These are phyloP conservation scores for Sugiyamaella novakii DNA, from an alignment of 1,139 yeast species.

Conservation along the genomic window DNA sequence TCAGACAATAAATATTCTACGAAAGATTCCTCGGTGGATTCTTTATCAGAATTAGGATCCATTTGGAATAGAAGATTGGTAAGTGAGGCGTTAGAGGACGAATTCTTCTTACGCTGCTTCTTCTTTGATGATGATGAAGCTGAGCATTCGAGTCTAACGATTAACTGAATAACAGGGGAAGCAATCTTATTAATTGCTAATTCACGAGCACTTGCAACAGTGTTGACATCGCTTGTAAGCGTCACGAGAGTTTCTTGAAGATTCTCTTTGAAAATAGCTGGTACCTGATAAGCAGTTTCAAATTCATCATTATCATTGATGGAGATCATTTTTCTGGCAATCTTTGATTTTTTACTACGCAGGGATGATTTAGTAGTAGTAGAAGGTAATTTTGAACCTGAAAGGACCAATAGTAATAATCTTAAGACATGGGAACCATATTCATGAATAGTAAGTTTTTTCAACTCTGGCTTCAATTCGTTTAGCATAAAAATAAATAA, in stretches of 20 bases:
- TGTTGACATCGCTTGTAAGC: constrained; percentile 46
- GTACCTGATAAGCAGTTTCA: constrained; percentile 60
- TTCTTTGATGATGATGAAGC: constrained; percentile 10
- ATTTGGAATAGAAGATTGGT: constrained; percentile 40
- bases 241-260: constrained; percentile 35
- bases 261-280: constrained; percentile 64
- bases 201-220: constrained; percentile 54
- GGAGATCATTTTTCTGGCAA: constrained; percentile 91
- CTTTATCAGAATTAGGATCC: constrained; percentile 48
- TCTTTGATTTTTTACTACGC: constrained; percentile 83
- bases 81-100: constrained; percentile 23
- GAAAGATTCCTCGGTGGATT: constrained; percentile 72
- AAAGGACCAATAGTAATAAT: constrained; percentile 64
- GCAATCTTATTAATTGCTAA: constrained; percentile 77
- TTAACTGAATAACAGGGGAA: constrained; percentile 82
- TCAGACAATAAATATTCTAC: constrained; percentile 84
- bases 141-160: constrained; percentile 49
- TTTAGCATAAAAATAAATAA: constrained; percentile 63
- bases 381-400: constrained; percentile 83
- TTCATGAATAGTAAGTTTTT: constrained; percentile 60
- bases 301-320: constrained; percentile 60
- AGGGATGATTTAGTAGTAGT: constrained; percentile 69
- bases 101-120: constrained; percentile 26
- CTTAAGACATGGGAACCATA: constrained; percentile 90
- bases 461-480: constrained; percentile 64